Base-by-base conservation (phyloP, 2,329 filamentous ascomycete genomes). In the Penicillium italicum region DNA sequence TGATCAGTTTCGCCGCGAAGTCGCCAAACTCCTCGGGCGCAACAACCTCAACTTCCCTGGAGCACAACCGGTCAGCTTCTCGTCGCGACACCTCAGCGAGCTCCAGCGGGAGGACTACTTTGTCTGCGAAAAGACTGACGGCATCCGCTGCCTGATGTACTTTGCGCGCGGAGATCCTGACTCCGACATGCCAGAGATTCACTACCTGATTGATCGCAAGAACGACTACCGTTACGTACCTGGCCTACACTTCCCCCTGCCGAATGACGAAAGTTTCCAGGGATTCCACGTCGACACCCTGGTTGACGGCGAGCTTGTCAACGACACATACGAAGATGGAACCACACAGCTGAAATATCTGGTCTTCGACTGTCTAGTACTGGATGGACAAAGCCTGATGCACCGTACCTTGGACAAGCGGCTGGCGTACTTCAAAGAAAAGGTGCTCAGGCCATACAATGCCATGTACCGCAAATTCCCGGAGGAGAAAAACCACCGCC, bases 51-150 rank as follows among this genome's bases (percentile, higher is more conserved):
- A 77, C 61, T 99, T 99, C 65, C 92, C 94, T 0, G 94, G 85
- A 67, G 93, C 94, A 49, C 94, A 99, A 74, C 94, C 94, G 14
- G 92, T 99, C 62, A 96, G 90, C 69, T 99, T 99, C 72, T 82
- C 89, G 52, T 82, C 88, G 55, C 81, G 84, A 65, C 94, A 99
- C 73, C 76, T 97, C 10, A 78, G 85, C n/a, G 91, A 95, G 76
- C 82, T 99, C 34, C 85, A 87, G 59, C 81, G 82, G 56, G 81
- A 89, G 69, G 94, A 97, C 75, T 99, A 97, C 78, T 99, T 92
- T 72, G 89, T 99, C 62, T 97, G 93, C 79, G 94, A 99, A 76
- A 99, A 99, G 78, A 96, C 93, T 1, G 94, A 99, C 71, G 94
- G 94, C 52, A 90, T 97, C 61, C 86, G 94, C 61, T 97, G 95